Percentiles rank a stretch among this genome's conserved stretches.
phyloP scores from a whole-genome alignment of 306 rosid species.

The Sechiopsis laciniata region DNA sequence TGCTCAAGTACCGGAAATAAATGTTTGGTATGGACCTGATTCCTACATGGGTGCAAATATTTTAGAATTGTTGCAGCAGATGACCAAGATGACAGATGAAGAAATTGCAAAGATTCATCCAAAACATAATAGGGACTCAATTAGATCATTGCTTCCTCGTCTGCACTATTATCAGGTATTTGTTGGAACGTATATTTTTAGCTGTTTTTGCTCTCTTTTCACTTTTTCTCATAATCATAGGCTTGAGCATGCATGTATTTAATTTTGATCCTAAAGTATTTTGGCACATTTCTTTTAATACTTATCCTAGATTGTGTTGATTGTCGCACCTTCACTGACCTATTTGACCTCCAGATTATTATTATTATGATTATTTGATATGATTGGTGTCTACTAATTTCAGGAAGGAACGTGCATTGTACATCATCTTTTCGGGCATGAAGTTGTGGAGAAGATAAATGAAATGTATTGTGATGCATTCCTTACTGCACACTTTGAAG shows the following conservation, averaged over 20 bases:
- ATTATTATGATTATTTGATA: neutral
- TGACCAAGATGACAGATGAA: slow-evolving; percentile 76
- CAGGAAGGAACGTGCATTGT: slow-evolving; percentile 95
- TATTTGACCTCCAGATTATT: neutral
- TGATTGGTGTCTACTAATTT: slow-evolving; percentile 9
- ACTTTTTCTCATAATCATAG: neutral
- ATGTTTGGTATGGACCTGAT: slow-evolving; percentile 90
- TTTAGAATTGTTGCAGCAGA: slow-evolving; percentile 64
- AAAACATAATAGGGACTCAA: slow-evolving; percentile 54
- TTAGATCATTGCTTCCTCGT: slow-evolving; percentile 61
- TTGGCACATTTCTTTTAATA: neutral
- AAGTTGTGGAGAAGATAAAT: slow-evolving; percentile 83
- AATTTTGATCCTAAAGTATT: neutral
- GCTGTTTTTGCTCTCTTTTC: neutral
- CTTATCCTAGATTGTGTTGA: neutral
- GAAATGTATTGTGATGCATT: slow-evolving; percentile 92
- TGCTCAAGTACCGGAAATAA: slow-evolving; percentile 79
- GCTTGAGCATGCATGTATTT: neutral
- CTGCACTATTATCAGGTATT: slow-evolving; percentile 69
- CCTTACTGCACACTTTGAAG: slow-evolving; percentile 96
- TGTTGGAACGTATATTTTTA: slow-evolving; percentile 19
- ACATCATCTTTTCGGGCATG: slow-evolving; percentile 87
- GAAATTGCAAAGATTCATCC: slow-evolving; percentile 78
- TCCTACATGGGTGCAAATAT: slow-evolving; percentile 99
- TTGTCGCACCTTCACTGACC: neutral